A percentile compares a stretch with the other conserved stretches of the same genome.
Conservation (phyloP, 108 stramenopile species). For the Stephanodiscus minutulus region DNA sequence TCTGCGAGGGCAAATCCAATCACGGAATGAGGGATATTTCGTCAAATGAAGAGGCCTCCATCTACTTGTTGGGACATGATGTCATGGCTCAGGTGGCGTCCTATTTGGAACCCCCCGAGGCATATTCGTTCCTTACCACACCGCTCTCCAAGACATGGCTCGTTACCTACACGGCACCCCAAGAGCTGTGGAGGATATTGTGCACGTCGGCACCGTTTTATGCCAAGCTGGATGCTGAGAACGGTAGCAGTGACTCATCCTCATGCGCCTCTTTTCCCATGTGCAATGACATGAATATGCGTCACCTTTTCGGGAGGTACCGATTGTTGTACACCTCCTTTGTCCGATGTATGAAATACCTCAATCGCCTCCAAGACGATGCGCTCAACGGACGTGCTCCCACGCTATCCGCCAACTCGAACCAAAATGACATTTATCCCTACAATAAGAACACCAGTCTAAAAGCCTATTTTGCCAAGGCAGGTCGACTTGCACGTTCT, state of each 20-base stretch:
- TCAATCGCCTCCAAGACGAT: slow-evolving; percentile 70
- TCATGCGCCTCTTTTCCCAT: slow-evolving; percentile 37
- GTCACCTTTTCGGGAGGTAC: slow-evolving; percentile 61
- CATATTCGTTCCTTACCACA: slow-evolving; percentile 67
- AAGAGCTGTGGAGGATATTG: slow-evolving; percentile 80
- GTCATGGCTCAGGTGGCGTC: slow-evolving; percentile 76
- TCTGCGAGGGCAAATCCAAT: not conserved
- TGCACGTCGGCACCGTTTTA: slow-evolving; percentile 82
- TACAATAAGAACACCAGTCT: slow-evolving; percentile 37
- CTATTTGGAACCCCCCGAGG: slow-evolving; percentile 68
- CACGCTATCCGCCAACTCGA: slow-evolving; percentile 30
- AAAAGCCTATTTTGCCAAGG: slow-evolving; percentile 47
- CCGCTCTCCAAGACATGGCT: slow-evolving; percentile 79
- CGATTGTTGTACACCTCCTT: slow-evolving; percentile 78
- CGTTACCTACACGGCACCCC: slow-evolving; percentile 61
- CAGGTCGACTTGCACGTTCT: slow-evolving; percentile 28
- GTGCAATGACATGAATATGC: slow-evolving; percentile 39
- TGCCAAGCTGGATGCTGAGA: slow-evolving; percentile 60
- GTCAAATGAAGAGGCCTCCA: slow-evolving; percentile 22
- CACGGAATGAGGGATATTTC: not conserved
- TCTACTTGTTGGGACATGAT: slow-evolving; percentile 69
- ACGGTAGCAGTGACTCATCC: slow-evolving; percentile 16
- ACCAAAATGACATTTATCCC: slow-evolving; percentile 48
- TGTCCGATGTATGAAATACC: slow-evolving; percentile 77
- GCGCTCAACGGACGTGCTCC: slow-evolving; percentile 59